Evolutionary conservation across 2,329 filamentous ascomycete species (phyloP).

Genomic region (Colletotrichum sojae): DNA sequence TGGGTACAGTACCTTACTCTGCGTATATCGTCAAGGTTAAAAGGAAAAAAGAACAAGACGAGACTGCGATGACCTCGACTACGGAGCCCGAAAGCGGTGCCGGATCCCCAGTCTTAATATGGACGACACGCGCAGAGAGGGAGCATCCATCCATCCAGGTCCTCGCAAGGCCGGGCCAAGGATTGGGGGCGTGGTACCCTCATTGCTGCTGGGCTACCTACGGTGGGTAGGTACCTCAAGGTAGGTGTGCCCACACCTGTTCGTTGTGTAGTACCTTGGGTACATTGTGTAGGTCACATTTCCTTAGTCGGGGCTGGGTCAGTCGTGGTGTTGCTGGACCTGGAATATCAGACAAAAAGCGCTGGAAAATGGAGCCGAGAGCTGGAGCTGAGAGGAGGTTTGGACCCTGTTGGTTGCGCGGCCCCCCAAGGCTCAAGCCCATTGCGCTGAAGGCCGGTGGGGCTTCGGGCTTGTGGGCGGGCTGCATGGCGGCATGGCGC

Average conservation of each 20-base stretch:
- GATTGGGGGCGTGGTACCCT: too few relatives aligned
- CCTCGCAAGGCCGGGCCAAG: conserved; percentile 16
- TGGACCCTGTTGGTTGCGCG: conserved; percentile 40
- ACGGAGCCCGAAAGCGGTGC: conserved; percentile 23
- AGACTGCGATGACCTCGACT: conserved; percentile 28
- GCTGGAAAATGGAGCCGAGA: conserved; percentile 17
- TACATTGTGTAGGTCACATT: conserved; percentile 16
- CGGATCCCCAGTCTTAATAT: conserved; percentile 40
- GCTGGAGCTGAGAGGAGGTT: conserved; percentile 16
- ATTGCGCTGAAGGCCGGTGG: conserved; percentile 8
- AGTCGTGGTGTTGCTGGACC: not conserved
- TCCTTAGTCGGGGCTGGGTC: conserved; percentile 15
- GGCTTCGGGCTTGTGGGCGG: conserved; percentile 34
- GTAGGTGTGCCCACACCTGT: not conserved
- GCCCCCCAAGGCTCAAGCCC: not conserved
- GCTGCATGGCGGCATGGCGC: conserved; percentile 39
- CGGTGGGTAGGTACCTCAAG: conserved; percentile 9
- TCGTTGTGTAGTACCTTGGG: too few relatives aligned
- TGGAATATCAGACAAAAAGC: conserved; percentile 15
- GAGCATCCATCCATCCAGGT: conserved; percentile 11
- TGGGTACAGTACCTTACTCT: too few relatives aligned
- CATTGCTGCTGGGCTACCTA: conserved; percentile 2
- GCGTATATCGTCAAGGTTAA: not conserved
- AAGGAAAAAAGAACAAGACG: conserved; percentile 5
- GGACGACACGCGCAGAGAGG: conserved; percentile 16